Percentiles rank a stretch among this genome's conserved stretches.
Evolutionary conservation across 495 filamentous ascomycete genomes (phyloP).

Genomic region (Aspergillus heteromorphus): DNA sequence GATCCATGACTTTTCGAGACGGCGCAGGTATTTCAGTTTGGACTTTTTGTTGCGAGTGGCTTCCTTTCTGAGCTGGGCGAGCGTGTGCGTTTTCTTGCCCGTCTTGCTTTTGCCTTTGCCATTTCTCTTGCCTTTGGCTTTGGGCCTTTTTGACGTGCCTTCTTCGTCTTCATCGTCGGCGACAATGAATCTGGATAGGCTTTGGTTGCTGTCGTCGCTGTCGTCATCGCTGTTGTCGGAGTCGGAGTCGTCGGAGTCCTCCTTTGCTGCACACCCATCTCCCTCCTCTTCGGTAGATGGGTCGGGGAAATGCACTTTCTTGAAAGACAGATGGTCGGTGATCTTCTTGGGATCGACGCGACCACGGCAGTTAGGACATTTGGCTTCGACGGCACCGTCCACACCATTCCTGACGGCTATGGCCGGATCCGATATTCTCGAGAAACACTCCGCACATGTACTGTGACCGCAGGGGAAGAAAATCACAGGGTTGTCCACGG

Average conservation of each 20-base stretch:
- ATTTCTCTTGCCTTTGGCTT: conserved; percentile 4
- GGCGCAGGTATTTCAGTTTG: conserved; percentile 60
- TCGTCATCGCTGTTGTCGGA: conserved; percentile 34
- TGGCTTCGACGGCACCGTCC: conserved; percentile 48
- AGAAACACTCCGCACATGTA: conserved; percentile 74
- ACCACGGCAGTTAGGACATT: conserved; percentile 73
- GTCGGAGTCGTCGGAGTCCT: conserved; percentile 39
- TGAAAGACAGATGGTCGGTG: conserved; percentile 70
- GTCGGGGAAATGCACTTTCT: conserved; percentile 63
- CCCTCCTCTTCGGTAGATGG: conserved; percentile 25
- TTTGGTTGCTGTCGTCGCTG: conserved; percentile 27
- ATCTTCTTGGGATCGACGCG: conserved; percentile 59
- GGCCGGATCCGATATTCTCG: conserved; percentile 60
- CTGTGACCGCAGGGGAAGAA: conserved; percentile 83
- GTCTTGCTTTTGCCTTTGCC: conserved; percentile 39
- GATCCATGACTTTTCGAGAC: conserved; percentile 60
- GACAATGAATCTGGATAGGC: conserved; percentile 56
- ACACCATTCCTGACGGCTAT: conserved; percentile 50
- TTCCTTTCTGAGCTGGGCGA: conserved; percentile 63
- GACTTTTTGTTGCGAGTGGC: conserved; percentile 55
- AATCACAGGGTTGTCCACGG: conserved; percentile 66
- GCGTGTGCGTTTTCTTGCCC: conserved; percentile 38
- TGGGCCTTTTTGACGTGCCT: conserved; percentile 19
- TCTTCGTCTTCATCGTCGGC: conserved; percentile 25
- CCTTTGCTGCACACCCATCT: conserved; percentile 22